Percentiles rank a stretch among this genome's conserved stretches.
Conservation (phyloP, 2,329 filamentous ascomycete species). For the Pseudocercospora vitis region DNA sequence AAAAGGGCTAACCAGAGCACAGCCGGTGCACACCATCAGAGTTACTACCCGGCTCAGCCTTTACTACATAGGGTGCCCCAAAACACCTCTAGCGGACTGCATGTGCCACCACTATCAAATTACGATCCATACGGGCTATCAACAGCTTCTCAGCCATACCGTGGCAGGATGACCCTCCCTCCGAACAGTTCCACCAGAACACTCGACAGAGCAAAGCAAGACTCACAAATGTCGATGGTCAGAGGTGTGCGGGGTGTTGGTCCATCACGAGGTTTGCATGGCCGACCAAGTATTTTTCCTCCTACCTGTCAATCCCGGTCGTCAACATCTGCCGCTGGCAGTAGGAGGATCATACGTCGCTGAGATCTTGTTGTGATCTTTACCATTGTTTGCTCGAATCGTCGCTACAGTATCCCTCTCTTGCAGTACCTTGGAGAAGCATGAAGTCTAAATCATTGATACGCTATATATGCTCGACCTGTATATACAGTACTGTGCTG, state of each 20-base stretch:
- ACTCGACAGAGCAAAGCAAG: slow-evolving; percentile 5
- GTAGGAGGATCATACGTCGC: slow-evolving; percentile 23
- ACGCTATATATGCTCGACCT: too few relatives aligned
- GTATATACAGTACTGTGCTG: too few relatives aligned
- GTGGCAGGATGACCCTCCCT: slow-evolving; percentile 24
- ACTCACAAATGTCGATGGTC: slow-evolving; percentile 27
- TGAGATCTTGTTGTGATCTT: slow-evolving; percentile 5
- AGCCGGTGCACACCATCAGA: background rate
- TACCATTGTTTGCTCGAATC: too few relatives aligned
- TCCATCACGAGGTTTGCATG: slow-evolving; percentile 15
- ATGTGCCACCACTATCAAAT: slow-evolving; percentile 1
- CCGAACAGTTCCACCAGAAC: slow-evolving; percentile 11
- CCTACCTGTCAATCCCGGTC: slow-evolving; percentile 13
- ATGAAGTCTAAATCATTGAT: too few relatives aligned
- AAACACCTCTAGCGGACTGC: background rate
- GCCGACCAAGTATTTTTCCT: slow-evolving; percentile 3
- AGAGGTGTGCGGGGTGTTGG: slow-evolving; percentile 30
- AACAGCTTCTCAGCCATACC: slow-evolving; percentile 7
- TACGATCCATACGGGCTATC: background rate
- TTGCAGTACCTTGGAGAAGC: too few relatives aligned
- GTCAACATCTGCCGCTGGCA: slow-evolving; percentile 22
- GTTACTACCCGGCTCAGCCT: too few relatives aligned
- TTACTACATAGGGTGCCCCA: too few relatives aligned
- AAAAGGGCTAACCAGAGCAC: too few relatives aligned
- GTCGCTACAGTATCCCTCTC: too few relatives aligned